Evolutionary conservation across 495 filamentous ascomycete species (phyloP), one percentile per base, ranked within the genome.

Genomic region (Xylaria flabelliformis): DNA sequence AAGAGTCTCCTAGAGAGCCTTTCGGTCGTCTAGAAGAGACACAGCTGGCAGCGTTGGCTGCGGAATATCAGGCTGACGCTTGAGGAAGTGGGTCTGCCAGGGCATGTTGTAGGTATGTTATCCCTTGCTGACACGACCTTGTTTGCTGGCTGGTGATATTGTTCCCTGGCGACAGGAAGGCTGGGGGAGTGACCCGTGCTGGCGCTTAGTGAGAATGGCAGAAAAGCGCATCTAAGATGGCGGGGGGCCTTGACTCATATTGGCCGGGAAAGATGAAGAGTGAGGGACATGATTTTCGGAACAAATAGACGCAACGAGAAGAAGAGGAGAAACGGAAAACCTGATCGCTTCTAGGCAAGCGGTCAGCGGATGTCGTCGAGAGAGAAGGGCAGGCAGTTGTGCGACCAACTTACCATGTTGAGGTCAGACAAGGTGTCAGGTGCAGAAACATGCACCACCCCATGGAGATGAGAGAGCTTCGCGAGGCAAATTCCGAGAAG

Each of bases 341-440:
- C 59, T 55, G 24, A 32, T 34, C 26, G 46, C 61, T 15, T 41
- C 68, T 56, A 46, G 59, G 48, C 5, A 48, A 29, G 48, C 24
- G 50, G 59, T 64, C 69, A 71, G 69, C 59, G 24, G 69, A 64
- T 56, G 34, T 64, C 48, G 59, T 71, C 59, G 69, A 56, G 32
- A n/a, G 61, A 41, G 34, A 42, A 42, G 39, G 7, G 48, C 41
- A 42, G 46, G n/a, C 19, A 12, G 68, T 46, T 21, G 69, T 71
- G 69, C 34, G 44, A 71, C 69, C 59, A 41, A 62, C 69, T 71
- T 59, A 71, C 69, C 69, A 71, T 50, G 32, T 56, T 64, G 48
- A 56, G 17, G 69, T 71, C 69, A 64, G 69, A 71, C 69, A 71
- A 64, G 24, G 44, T 56, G 69, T 71, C 69, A 71, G 62, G 69